These are phyloP conservation scores for Nakazawaea ambrosiae DNA, from an alignment of 805 yeast species.

Conservation along the genomic window DNA sequence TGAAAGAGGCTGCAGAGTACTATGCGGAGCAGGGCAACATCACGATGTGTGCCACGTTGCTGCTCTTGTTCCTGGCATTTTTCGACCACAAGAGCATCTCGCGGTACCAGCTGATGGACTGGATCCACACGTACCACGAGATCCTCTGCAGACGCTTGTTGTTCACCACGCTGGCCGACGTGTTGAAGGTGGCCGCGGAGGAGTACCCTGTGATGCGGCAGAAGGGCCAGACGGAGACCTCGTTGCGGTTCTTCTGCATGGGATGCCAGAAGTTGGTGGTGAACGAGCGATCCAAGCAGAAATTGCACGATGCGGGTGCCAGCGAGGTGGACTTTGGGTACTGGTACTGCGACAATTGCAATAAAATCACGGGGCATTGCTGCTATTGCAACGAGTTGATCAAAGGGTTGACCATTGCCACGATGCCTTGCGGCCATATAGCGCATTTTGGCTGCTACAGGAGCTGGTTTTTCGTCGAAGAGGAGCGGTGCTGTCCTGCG, in stretches of 20 bases:
- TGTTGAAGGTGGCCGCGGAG: constrained; percentile 34
- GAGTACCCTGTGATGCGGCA: constrained; percentile 25
- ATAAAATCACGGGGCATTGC: constrained; percentile 57
- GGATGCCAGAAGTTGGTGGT: constrained; percentile 51
- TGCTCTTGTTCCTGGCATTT: constrained; percentile 42
- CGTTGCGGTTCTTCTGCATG: constrained; percentile 52
- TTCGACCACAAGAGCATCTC: constrained; percentile 24
- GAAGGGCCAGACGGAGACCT: constrained; percentile 29
- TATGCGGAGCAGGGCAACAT: constrained; percentile 59
- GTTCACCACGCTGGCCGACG: constrained; percentile 51
- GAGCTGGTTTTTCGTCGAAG: constrained; percentile 66
- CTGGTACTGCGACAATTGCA: constrained; percentile 82
- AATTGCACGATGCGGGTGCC: constrained; percentile 17
- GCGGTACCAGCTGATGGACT: constrained; percentile 38
- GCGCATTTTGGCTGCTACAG: constrained; percentile 79
- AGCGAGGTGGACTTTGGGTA: constrained; percentile 47
- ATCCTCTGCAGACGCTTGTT: constrained; percentile 40
- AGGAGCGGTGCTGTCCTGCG: constrained; percentile 70
- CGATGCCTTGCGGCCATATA: constrained; percentile 75
- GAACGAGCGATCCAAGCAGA: constrained; percentile 48
- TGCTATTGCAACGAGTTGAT: constrained; percentile 72
- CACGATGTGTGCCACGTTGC: constrained; percentile 49
- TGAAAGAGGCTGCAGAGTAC: constrained; percentile 46
- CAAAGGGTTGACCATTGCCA: constrained; percentile 57
- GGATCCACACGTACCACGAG: constrained; percentile 50